Evolutionary conservation across 352 stramenopile genomes (phyloP), one percentile per base, ranked within the genome.

Genomic region (Thalassiosira exigua): DNA sequence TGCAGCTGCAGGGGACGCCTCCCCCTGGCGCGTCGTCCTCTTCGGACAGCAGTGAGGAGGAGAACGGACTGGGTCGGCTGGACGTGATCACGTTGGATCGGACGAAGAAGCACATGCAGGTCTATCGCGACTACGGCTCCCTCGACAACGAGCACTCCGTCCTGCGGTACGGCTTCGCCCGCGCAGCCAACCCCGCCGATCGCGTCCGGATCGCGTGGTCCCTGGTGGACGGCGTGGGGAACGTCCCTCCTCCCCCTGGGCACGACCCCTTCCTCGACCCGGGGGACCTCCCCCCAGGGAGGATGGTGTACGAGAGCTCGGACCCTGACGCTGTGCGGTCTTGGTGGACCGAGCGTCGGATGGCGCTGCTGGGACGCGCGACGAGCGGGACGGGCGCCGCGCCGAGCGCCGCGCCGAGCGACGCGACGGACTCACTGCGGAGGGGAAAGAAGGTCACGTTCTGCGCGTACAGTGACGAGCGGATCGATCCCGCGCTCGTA

Each of bases 281-380:
- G 36, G 36, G 36, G 36, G 14, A 7, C 14, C 7, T 44, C 36
- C 36, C 7, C 36, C 24, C 58, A 21, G 73, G 67, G 1, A 52
- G 75, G 14, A 39, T 74, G 19, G 82, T 93, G 1, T 93, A 81
- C 73, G 88, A 93, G 68, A 87, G 79, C 24, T 70, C 52, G 3
- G 85, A 93, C 32, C 29, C 71, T 30, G 66, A 82, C 17, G 59
- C 70, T n/a, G 60, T 91, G 30, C 87, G 90, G 54, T 41, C 75
- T 26, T 93, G 88, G 88, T 93, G 88, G 88, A 91, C 82, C 11
- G 76, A 90, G 46, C 74, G 90, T 19, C 82, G 88, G 7, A 58
- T 93, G 24, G 46, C 73, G 52, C 52, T 92, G 26, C 67, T 93
- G 12, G 76, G 88, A 32, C 79, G 89, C 53, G 76, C 81, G 9